These are phyloP conservation scores for Picea abies DNA, from an alignment of 83 land plant species.

Conservation along the genomic window DNA sequence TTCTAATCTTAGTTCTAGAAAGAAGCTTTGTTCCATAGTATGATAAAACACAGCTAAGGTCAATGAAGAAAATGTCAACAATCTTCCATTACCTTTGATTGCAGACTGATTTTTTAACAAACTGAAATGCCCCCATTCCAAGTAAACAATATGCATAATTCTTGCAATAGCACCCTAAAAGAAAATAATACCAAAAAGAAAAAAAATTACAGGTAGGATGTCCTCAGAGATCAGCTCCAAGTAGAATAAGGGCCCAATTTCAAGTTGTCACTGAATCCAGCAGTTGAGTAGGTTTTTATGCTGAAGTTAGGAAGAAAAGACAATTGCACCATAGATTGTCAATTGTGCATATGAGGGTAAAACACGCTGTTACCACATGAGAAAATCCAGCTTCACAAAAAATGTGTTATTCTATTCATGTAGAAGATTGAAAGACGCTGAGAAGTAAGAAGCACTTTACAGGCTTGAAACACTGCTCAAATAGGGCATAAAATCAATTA, in stretches of 20 bases:
- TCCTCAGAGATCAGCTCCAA: no score
- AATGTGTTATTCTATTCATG: not conserved
- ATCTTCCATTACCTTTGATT: not conserved
- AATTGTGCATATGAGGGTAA: not conserved
- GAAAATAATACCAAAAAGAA: not conserved
- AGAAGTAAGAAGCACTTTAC: not conserved
- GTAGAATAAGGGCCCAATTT: no score
- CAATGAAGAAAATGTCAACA: not conserved
- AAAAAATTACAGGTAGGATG: not conserved
- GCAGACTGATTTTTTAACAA: not conserved
- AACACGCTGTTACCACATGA: constrained; percentile 8
- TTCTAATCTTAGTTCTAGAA: not conserved
- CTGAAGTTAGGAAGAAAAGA: not conserved
- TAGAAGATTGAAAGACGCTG: not conserved
- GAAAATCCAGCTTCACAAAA: not conserved
- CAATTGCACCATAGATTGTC: not conserved
- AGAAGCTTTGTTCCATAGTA: not conserved
- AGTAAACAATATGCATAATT: not conserved
- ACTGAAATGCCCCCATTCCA: not conserved
- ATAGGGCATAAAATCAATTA: not conserved
- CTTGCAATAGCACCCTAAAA: not conserved
- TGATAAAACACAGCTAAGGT: not conserved
- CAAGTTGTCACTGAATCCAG: no score
- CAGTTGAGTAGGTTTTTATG: not conserved
- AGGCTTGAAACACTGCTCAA: not conserved